These are phyloP conservation scores for Grosmannia clavigera DNA, from an alignment of 2,329 filamentous ascomycete species.

Conservation along the genomic window DNA sequence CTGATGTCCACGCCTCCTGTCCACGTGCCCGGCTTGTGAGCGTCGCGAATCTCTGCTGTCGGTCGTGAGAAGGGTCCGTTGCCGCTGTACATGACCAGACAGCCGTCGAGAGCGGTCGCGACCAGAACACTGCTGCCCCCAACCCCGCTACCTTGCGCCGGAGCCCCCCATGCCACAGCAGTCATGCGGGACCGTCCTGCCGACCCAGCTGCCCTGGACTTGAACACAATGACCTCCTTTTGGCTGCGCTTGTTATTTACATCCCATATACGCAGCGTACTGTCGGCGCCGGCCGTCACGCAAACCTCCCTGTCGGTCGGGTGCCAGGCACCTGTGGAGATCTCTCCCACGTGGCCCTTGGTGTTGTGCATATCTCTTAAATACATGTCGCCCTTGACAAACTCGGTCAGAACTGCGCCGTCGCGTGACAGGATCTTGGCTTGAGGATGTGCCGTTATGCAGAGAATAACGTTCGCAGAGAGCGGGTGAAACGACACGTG, in stretches of 20 bases:
- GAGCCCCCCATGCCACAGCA: conserved; percentile 72
- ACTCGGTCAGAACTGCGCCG: conserved; percentile 74
- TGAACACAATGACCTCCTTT: conserved; percentile 90
- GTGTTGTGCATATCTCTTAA: conserved; percentile 94
- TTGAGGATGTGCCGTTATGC: conserved; percentile 79
- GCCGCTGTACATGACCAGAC: conserved; percentile 81
- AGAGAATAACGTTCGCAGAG: conserved; percentile 69
- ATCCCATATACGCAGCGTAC: conserved; percentile 93
- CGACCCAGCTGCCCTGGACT: conserved; percentile 76
- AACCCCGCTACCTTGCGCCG: conserved; percentile 45
- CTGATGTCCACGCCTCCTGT: conserved; percentile 88
- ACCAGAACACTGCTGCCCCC: conserved; percentile 56
- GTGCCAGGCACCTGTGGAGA: conserved; percentile 83
- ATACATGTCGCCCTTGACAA: conserved; percentile 98
- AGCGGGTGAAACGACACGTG: conserved; percentile 77
- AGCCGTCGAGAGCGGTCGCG: conserved; percentile 76
- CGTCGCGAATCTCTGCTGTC: conserved; percentile 68
- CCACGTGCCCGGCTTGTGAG: conserved; percentile 76
- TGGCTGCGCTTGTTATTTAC: conserved; percentile 82
- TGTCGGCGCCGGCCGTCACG: conserved; percentile 87
- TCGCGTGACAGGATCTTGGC: conserved; percentile 83
- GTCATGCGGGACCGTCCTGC: conserved; percentile 92
- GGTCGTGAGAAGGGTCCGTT: conserved; percentile 78
- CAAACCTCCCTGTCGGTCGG: conserved; percentile 74
- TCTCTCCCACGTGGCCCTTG: conserved; percentile 88